These are phyloP conservation scores for Populus hybrid DNA, from an alignment of 441 rosid species.

Conservation along the genomic window DNA sequence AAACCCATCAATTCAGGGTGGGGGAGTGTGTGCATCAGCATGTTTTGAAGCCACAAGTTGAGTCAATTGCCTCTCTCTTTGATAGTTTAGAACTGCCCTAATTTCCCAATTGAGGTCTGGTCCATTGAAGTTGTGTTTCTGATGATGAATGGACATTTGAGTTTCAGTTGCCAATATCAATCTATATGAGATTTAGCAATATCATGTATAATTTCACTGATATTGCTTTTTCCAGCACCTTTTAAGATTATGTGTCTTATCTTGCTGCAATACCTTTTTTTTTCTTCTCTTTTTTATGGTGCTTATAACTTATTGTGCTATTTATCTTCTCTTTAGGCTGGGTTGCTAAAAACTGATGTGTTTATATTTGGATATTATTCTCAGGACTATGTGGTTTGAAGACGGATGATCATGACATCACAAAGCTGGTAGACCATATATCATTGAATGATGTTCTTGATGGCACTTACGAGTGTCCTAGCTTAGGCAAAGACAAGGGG, in stretches of 20 bases:
- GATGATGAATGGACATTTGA: not conserved
- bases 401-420: conserved; percentile 64
- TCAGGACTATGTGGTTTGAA: conserved; percentile 86
- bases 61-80: not conserved
- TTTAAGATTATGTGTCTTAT: not conserved
- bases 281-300: not conserved
- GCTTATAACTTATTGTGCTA: not conserved
- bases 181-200: not conserved
- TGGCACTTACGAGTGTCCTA: conserved; percentile 57
- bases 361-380: too few relatives aligned
- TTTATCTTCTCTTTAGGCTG: conserved; percentile 6
- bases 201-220: not conserved
- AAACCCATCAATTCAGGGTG: not conserved
- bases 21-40: not conserved
- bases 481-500: conserved; percentile 58
- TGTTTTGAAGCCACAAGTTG: not conserved
- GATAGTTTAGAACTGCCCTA: not conserved
- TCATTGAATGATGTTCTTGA: conserved; percentile 76
- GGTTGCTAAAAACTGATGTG: conserved; percentile 19
- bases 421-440: conserved; percentile 67
- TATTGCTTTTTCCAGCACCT: not conserved
- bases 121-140: not conserved
- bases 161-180: not conserved
- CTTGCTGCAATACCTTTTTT: not conserved
- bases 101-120: not conserved